Base-by-base conservation (phyloP, 345 rosid species). In the Eucalyptus fibrosa region DNA sequence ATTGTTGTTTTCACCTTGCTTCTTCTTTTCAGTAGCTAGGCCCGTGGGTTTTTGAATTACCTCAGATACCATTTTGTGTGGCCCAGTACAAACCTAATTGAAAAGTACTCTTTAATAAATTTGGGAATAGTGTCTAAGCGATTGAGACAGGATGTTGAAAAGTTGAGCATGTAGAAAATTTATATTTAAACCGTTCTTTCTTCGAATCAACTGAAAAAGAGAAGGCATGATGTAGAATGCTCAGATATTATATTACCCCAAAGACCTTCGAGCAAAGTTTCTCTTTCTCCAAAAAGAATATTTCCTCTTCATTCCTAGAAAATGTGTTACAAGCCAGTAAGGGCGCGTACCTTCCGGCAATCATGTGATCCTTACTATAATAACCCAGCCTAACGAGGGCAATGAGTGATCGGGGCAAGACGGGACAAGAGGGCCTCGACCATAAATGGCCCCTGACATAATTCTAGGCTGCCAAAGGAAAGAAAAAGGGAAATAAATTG, bases 371-470 rank as follows among this genome's bases (percentile, higher is more conserved):
- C 19, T 30, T 65, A 15, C 9, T 4, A 15, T 1, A 4, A 30
- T 7, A 32, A 14, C 9, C 3, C 5, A 0, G 9, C 0, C 15
- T 6, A 32, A 14, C 2, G 18, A 62, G 69, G 17, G 32, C 18
- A 7, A 12, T 14, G 17, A 30, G 2, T 30, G 32, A 62, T 12
- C 3, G 5, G 16, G 15, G 34, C 21, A 3, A 56, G 62, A 2
- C 3, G 0, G 1, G 65, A 16, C 15, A 2, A 7, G 72, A 30
- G 9, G n/a, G 30, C n/a, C 67, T 26, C 3, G 2, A 12, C n/a
- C 0, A 60, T 0, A 60, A 26, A 28, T n/a, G 18, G 72, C 72
- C 0, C 3, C 1, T 30, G 10, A 14, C 18, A 62, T 11, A 16
- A 14, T 30, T 62, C 9, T 30, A 62, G 19, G 19, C 0, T 7